phyloP scores from a whole-genome alignment of 495 filamentous ascomycete genomes.

The Xylaria flabelliformis region DNA sequence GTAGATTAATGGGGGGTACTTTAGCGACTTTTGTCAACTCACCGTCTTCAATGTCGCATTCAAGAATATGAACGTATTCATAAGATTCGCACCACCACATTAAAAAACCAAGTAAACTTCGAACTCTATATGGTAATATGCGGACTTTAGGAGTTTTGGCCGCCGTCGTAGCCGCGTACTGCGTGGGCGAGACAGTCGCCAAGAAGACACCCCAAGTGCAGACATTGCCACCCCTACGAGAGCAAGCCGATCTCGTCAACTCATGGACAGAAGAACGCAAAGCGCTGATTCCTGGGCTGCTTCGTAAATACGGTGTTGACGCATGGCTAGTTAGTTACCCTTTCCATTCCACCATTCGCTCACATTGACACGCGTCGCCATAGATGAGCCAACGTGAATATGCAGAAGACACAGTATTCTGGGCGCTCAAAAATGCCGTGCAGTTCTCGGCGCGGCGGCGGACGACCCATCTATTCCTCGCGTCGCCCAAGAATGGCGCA shows the following conservation, averaged over 20 bases:
- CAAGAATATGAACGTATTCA: neutral
- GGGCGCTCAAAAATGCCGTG: constrained; percentile 51
- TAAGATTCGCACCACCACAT: neutral
- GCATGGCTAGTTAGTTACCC: constrained; percentile 52
- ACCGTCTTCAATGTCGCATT: neutral
- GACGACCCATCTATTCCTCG: constrained; percentile 52
- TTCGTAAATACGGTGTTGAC: constrained; percentile 53
- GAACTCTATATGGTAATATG: constrained; percentile 23
- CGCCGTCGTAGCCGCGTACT: constrained; percentile 19
- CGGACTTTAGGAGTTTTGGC: constrained; percentile 28
- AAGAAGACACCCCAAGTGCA: constrained; percentile 44
- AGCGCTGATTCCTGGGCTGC: constrained; percentile 45
- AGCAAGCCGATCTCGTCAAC: constrained; percentile 51
- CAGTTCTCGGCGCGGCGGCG: constrained; percentile 55
- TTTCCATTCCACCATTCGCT: neutral
- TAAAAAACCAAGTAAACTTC: neutral
- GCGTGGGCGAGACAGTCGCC: constrained; percentile 19
- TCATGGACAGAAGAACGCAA: constrained; percentile 49
- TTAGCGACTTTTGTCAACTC: neutral
- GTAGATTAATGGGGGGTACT: constrained; percentile 4
- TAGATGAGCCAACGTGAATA: constrained; percentile 58
- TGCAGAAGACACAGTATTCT: constrained; percentile 57
- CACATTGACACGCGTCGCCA: constrained; percentile 1
- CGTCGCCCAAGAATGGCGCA: constrained; percentile 35
- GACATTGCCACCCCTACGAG: constrained; percentile 46